These are phyloP conservation scores for Carex arenaria DNA, from an alignment of 202 grass and related monocot species.

Conservation along the genomic window DNA sequence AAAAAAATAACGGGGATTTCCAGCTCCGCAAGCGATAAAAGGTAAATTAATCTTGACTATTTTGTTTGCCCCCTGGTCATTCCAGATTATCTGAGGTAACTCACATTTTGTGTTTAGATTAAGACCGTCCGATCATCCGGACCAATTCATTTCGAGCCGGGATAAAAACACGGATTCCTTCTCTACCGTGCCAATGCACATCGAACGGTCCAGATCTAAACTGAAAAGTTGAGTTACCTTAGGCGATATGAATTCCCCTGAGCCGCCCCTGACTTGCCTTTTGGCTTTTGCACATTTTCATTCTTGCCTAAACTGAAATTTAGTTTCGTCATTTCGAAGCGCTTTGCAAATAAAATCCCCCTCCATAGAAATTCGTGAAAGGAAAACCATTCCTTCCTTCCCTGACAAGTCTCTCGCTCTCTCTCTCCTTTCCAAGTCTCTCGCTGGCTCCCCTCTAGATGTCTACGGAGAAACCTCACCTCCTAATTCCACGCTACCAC, in stretches of 20 bases:
- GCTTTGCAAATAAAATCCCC: neutral
- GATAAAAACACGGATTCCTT: too few species aligned
- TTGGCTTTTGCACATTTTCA: neutral
- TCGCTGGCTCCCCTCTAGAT: neutral
- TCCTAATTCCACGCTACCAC: neutral
- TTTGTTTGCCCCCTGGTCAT: neutral
- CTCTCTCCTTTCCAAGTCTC: neutral
- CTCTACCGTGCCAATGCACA: too few species aligned
- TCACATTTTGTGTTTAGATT: too few species aligned
- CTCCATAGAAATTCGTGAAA: neutral
- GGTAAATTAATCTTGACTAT: neutral
- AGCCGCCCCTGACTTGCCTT: neutral
- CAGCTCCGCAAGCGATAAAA: neutral
- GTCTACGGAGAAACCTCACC: constrained; percentile 1
- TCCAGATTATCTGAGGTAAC: too few species aligned
- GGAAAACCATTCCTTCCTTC: neutral
- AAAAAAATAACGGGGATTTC: too few species aligned
- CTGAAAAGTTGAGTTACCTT: too few species aligned
- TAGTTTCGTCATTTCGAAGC: neutral
- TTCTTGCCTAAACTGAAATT: neutral
- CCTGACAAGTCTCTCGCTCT: neutral
- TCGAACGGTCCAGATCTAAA: too few species aligned
- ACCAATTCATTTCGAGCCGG: too few species aligned
- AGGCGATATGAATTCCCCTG: too few species aligned
- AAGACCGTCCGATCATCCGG: too few species aligned